Conservation (phyloP, 225 moss, liverwort and hornwort genomes). For the Lunularia cruciata region DNA sequence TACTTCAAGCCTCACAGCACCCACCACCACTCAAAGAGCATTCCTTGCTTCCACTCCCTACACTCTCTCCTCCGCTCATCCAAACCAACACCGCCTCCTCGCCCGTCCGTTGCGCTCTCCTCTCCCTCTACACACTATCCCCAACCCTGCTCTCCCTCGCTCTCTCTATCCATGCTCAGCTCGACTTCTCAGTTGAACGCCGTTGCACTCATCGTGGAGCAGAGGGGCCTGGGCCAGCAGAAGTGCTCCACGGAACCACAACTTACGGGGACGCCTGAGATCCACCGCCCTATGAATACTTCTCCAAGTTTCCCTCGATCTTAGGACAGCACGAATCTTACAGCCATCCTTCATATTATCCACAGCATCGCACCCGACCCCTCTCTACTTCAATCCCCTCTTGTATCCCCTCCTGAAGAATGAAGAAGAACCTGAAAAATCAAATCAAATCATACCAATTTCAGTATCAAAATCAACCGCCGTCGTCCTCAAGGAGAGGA, state of each 20-base stretch:
- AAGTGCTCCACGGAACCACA: not conserved
- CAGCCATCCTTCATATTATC: conserved; percentile 1
- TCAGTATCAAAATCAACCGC: too few relatives aligned
- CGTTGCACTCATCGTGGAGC: not conserved
- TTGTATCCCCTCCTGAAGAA: too few relatives aligned
- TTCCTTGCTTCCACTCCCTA: not conserved
- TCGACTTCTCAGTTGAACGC: too few relatives aligned
- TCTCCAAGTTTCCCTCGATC: not conserved
- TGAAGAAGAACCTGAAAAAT: too few relatives aligned
- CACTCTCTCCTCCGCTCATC: not conserved
- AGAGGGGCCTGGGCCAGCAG: not conserved
- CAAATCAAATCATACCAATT: too few relatives aligned
- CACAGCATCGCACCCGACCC: not conserved
- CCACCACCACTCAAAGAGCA: not conserved
- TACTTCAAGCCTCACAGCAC: not conserved
- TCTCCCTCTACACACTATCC: not conserved
- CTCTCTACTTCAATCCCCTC: too few relatives aligned
- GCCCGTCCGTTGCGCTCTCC: not conserved
- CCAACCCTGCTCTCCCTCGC: not conserved
- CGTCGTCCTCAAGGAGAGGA: too few relatives aligned
- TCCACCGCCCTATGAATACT: conserved; percentile 1
- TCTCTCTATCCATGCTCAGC: not conserved
- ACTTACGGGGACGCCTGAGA: not conserved
- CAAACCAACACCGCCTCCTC: not conserved
- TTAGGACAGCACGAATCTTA: conserved; percentile 15